Base-by-base conservation (phyloP, 208 protist genomes). In the Leishmania major region DNA sequence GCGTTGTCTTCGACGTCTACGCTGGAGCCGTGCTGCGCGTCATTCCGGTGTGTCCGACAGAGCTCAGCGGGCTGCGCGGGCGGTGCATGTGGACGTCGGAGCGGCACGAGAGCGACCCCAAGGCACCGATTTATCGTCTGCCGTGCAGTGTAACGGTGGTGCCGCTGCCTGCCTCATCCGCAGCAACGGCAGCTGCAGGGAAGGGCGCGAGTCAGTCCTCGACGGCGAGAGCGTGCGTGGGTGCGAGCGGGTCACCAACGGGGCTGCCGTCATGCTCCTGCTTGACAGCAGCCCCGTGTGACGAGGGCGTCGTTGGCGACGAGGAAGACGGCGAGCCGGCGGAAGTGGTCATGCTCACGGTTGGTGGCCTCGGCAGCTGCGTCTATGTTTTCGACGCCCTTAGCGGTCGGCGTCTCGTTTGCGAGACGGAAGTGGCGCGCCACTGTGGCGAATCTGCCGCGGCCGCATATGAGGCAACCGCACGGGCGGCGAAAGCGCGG, bases 351-450 rank as follows among this genome's bases (percentile, higher is more conserved):
- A 45, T 88, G 67, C 71, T 96, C 49, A 90, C 89, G 13, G 77
- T 96, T 40, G 91, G 93, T 75, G 93, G 86, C 1, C 87, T 96
- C 37, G 86, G 89, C 37, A 90, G 90, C 43, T 82, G 71, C n/a
- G 75, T 92, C 35, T 92, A 93, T 80, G 84, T 94, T 45, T 95
- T 91, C 69, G 84, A 96, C 79, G 93, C 90, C 31, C 57, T 95
- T 47, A 93, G 79, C 43, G 93, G 93, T 8, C 88, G 90, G 49
- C 86, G 88, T 49, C 79, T 91, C 25, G 77, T 87, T 11, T 67
- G 77, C 62, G 28, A 84, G 79, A 13, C 78, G 47, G 84, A 84
- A 37, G 78, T 62, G 43, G 67, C 79, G 76, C 84, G 62, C 6
- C 59, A 59, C 45, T 78, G 70, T 15, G 77, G 71, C 0, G 35